Evolutionary conservation across 1,284 basidiomycete species (phyloP).

Genomic region (Hemileia vastatrix): DNA sequence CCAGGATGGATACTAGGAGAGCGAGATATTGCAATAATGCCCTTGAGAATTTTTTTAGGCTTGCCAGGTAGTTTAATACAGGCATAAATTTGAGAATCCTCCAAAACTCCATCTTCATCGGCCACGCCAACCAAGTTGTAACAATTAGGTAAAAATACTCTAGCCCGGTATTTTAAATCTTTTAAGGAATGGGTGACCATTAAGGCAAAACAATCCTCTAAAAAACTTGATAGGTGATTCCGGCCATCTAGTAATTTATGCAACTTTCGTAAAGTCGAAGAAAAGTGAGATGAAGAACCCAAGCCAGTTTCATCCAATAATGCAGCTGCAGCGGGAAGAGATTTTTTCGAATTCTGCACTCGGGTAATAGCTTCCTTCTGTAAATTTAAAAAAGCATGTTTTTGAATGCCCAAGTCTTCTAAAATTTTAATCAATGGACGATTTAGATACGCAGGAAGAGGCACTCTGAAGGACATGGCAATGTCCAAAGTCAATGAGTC

Average conservation of each 20-base stretch:
- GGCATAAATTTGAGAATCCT: slow-evolving; percentile 58
- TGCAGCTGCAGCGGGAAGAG: slow-evolving; percentile 48
- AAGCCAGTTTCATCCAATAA: slow-evolving; percentile 52
- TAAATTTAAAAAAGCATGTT: slow-evolving; percentile 52
- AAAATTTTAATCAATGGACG: slow-evolving; percentile 58
- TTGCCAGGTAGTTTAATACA: slow-evolving; percentile 53
- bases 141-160: slow-evolving; percentile 59
- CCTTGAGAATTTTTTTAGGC: slow-evolving; percentile 52
- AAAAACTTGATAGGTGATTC: slow-evolving; percentile 38
- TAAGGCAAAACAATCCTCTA: slow-evolving; percentile 54
- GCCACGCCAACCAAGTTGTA: slow-evolving; percentile 64
- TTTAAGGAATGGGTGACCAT: slow-evolving; percentile 57
- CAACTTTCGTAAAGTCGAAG: slow-evolving; percentile 51
- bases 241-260: slow-evolving; percentile 50
- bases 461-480: slow-evolving; percentile 54
- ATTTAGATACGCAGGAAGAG: slow-evolving; percentile 48
- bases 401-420: slow-evolving; percentile 55
- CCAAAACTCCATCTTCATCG: slow-evolving; percentile 61
- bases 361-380: slow-evolving; percentile 52
- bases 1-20: slow-evolving; percentile 62
- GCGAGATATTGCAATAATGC: slow-evolving; percentile 55
- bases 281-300: slow-evolving; percentile 52
- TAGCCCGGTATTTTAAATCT: slow-evolving; percentile 57
- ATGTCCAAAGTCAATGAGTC: slow-evolving; percentile 60
- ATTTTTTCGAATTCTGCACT: slow-evolving; percentile 54